Evolutionary conservation across 495 filamentous ascomycete species (phyloP), one percentile per base, ranked within the genome.

Genomic region (Bacidia gigantensis): DNA sequence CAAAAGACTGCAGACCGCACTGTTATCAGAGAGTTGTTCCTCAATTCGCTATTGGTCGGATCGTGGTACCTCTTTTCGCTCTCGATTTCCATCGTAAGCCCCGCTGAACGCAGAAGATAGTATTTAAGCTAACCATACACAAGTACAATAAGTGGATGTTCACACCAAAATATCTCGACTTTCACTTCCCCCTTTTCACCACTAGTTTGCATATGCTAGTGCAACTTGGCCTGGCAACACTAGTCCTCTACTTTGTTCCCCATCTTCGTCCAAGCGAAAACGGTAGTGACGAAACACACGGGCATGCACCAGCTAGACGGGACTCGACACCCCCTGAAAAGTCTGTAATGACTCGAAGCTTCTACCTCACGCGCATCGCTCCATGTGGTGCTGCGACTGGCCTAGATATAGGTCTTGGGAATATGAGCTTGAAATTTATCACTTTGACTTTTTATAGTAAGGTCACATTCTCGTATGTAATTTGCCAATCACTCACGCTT

Each of bases 141-240:
- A 22, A 93, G 87, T 99, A 99, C 69, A 99, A 99, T 72, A 97
- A 95, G 74, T 97, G 93, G 93, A 99, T 99, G 93, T 99, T 99
- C 67, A 83, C 85, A 56, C 70, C 81, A 17, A 78, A 82, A 47
- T 81, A 87, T 50, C 78, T 90, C 56, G 77, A 95, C 60, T 99
- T 99, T 63, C 83, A 86, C 44, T 97, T 88, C 56, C 93, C 93
- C 44, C 78, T 99, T 47, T 97, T 97, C 70, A 95, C 89, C 1
- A 99, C 93, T 11, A 86, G 87, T 58, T 64, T 88, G 60, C 93
- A 99, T 69, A 96, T 99, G 89, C 67, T 88, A 26, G 89, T 99
- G 38, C 93, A 99, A 67, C 97, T 99, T 71, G 70, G 75, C 23
- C 76, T 97, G 39, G 78, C 93, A 12, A 80, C 77, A 23, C 60